Conservation (phyloP, 352 stramenopile genomes). For the Phytophthora pinifolia region DNA sequence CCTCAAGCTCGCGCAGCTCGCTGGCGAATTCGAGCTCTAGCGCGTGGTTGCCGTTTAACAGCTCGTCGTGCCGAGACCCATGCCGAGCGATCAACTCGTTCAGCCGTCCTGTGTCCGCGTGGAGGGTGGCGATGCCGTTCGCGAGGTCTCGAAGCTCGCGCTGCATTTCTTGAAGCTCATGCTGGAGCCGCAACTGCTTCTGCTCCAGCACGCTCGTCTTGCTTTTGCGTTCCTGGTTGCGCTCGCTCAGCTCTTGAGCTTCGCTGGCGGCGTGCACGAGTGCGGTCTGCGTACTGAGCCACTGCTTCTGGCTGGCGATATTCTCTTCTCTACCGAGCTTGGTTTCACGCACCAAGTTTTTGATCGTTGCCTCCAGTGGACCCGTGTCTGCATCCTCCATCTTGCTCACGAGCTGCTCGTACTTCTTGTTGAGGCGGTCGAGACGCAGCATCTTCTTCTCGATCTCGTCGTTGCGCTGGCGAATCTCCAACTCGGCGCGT, state of each 20-base stretch:
- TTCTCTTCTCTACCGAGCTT: slow-evolving; percentile 65
- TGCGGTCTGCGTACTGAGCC: slow-evolving; percentile 90
- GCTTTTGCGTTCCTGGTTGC: slow-evolving; percentile 90
- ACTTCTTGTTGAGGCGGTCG: slow-evolving; percentile 94
- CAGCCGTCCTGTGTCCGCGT: slow-evolving; percentile 91
- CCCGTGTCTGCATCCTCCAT: slow-evolving; percentile 92
- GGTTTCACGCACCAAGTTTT: slow-evolving; percentile 91
- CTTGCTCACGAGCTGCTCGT: slow-evolving; percentile 90
- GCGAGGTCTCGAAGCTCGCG: slow-evolving; percentile 86
- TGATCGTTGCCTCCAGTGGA: slow-evolving; percentile 93
- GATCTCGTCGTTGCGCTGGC: slow-evolving; percentile 94
- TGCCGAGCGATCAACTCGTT: slow-evolving; percentile 94
- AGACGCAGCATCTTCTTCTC: slow-evolving; percentile 96
- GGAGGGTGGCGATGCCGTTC: slow-evolving; percentile 72
- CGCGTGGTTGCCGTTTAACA: slow-evolving; percentile 88
- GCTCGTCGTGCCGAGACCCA: slow-evolving; percentile 64
- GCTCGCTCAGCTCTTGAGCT: slow-evolving; percentile 87
- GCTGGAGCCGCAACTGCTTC: slow-evolving; percentile 88
- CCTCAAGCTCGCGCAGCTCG: slow-evolving; percentile 92
- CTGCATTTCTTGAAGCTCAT: slow-evolving; percentile 77
- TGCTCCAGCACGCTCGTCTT: slow-evolving; percentile 90
- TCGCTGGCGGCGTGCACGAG: slow-evolving; percentile 88
- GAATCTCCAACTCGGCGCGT: slow-evolving; percentile 93
- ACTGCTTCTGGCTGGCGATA: slow-evolving; percentile 86
- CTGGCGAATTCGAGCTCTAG: slow-evolving; percentile 91